phyloP scores from a whole-genome alignment of 805 yeast species.

The Candida maris region DNA sequence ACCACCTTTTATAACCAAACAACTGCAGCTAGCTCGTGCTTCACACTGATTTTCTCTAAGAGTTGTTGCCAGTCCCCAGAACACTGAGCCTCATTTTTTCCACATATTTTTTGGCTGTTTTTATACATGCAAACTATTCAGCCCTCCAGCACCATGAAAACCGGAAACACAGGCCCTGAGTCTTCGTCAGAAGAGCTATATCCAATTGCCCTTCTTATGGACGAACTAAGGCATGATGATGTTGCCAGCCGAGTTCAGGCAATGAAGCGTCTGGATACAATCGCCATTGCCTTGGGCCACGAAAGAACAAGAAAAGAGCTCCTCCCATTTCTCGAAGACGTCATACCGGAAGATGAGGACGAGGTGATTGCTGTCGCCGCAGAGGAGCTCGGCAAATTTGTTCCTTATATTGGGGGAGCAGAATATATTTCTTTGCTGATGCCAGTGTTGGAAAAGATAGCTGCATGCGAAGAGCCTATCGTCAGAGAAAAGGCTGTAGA shows the following conservation, averaged over 20 bases:
- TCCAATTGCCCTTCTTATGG: conserved; percentile 94
- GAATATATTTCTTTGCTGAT: conserved; percentile 55
- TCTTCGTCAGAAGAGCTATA: conserved; percentile 57
- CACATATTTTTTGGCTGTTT: not conserved
- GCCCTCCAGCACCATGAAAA: not conserved
- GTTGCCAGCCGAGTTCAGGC: conserved; percentile 91
- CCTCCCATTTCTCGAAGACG: conserved; percentile 84
- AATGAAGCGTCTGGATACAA: conserved; percentile 89
- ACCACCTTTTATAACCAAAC: too few relatives aligned
- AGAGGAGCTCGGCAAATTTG: conserved; percentile 81
- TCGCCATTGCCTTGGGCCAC: conserved; percentile 91
- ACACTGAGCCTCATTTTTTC: too few relatives aligned
- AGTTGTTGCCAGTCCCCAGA: too few relatives aligned
- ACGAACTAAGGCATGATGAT: conserved; percentile 92
- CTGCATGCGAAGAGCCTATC: conserved; percentile 92
- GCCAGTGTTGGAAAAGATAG: conserved; percentile 75
- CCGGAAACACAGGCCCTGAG: conserved; percentile 3
- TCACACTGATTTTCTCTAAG: too few relatives aligned
- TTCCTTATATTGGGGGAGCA: conserved; percentile 85
- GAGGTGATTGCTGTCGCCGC: conserved; percentile 95
- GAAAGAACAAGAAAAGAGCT: conserved; percentile 87
- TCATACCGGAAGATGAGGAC: conserved; percentile 95
- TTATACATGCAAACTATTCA: conserved; percentile 13
- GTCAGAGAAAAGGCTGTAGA: conserved; percentile 94
- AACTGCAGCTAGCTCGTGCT: too few relatives aligned